Evolutionary conservation across 2,329 filamentous ascomycete genomes (phyloP).

Genomic region (Diaporthe amygdali): DNA sequence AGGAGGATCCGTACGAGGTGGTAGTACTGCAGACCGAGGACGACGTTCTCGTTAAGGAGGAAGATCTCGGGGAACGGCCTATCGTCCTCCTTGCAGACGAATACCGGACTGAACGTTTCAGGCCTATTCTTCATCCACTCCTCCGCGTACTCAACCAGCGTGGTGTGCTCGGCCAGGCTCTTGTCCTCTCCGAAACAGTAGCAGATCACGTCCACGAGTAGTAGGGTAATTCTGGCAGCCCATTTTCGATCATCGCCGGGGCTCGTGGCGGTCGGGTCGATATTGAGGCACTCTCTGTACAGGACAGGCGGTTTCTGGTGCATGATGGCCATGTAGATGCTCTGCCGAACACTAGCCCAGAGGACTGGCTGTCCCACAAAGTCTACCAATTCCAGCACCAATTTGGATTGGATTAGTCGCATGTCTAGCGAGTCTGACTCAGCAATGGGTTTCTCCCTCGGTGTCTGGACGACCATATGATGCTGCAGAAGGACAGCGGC

Average conservation of each 20-base stretch:
- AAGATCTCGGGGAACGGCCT: conserved; percentile 33
- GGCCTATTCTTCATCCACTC: conserved; percentile 32
- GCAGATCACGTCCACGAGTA: conserved; percentile 30
- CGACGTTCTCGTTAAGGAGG: conserved; percentile 32
- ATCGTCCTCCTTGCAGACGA: conserved; percentile 18
- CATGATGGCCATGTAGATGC: conserved; percentile 30
- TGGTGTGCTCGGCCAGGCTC: conserved; percentile 27
- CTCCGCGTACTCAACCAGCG: conserved; percentile 28
- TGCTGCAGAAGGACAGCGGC: conserved; percentile 1
- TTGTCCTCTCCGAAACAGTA: conserved; percentile 33
- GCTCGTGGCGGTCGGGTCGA: conserved; percentile 6
- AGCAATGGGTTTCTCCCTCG: neutral
- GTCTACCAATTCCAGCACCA: neutral
- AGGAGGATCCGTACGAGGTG: conserved; percentile 35
- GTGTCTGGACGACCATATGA: neutral
- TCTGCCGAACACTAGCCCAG: conserved; percentile 26
- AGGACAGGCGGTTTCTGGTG: conserved; percentile 25
- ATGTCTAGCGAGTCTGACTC: conserved; percentile 1
- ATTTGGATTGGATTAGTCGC: neutral
- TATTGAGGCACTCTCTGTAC: conserved; percentile 8
- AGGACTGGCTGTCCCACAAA: conserved; percentile 3
- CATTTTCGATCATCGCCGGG: conserved; percentile 27
- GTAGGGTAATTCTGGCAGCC: conserved; percentile 31
- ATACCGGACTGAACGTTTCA: conserved; percentile 32
- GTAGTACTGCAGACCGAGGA: conserved; percentile 34